Evolutionary conservation across 2,329 filamentous ascomycete genomes (phyloP).

Genomic region (Zarea fungicola): DNA sequence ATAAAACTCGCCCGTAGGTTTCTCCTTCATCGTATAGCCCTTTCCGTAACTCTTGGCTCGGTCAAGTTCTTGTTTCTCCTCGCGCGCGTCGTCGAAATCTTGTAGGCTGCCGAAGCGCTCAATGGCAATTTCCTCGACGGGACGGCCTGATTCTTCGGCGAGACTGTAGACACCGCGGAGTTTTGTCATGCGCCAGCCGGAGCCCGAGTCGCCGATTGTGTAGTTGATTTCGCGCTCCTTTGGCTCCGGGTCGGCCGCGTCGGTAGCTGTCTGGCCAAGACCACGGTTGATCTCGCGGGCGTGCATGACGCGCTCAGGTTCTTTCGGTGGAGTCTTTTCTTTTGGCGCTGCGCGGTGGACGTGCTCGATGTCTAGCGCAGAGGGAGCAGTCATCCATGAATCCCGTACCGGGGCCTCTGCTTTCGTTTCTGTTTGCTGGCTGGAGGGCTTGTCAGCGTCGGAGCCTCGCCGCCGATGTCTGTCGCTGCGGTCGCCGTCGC

Average conservation of each 20-base stretch:
- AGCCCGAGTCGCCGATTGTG: constrained; percentile 82
- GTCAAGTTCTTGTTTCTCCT: constrained; percentile 89
- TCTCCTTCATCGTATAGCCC: constrained; percentile 78
- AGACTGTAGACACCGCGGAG: constrained; percentile 78
- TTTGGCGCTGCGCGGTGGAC: constrained; percentile 56
- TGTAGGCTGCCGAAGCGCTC: constrained; percentile 76
- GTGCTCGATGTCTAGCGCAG: constrained; percentile 78
- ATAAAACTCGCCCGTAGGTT: constrained; percentile 82
- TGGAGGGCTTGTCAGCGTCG: constrained; percentile 46
- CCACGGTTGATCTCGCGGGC: constrained; percentile 74
- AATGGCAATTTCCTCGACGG: constrained; percentile 75
- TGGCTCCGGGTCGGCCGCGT: constrained; percentile 26
- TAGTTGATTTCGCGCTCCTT: constrained; percentile 62
- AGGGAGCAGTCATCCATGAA: constrained; percentile 91
- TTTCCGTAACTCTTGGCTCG: constrained; percentile 76
- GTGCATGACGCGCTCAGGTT: constrained; percentile 67
- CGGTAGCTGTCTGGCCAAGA: constrained; percentile 36
- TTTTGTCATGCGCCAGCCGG: constrained; percentile 95
- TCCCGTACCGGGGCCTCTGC: constrained; percentile 51
- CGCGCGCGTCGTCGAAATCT: constrained; percentile 86
- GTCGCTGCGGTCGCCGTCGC: constrained; percentile 20
- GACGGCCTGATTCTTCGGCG: constrained; percentile 66
- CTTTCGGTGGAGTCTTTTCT: constrained; percentile 45
- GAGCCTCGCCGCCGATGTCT: constrained; percentile 37
- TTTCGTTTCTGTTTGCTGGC: no score